phyloP scores from a whole-genome alignment of 345 rosid genomes.

The Bruguiera sexangula region DNA sequence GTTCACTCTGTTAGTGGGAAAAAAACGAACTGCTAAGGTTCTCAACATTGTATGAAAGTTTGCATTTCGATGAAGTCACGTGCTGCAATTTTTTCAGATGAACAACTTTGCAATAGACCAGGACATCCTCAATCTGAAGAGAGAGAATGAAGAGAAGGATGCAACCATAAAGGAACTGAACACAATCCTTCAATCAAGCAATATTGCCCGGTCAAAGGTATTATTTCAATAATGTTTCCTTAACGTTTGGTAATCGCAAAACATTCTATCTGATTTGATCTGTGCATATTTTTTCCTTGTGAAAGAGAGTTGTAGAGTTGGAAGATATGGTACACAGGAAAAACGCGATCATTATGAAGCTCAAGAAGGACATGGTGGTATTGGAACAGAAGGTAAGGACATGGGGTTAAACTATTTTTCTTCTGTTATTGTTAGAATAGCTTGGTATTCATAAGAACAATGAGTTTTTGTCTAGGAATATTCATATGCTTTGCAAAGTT shows the following conservation, averaged over 20 bases:
- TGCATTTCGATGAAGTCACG: constrained; percentile 5
- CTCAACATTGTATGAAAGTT: not conserved
- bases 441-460: not conserved
- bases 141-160: constrained; percentile 81
- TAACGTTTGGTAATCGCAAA: not conserved
- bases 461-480: not conserved
- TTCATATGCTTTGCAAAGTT: not conserved
- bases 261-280: not conserved
- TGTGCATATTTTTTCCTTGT: not conserved
- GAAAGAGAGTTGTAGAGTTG: constrained; percentile 71
- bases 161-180: constrained; percentile 70
- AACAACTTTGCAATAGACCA: constrained; percentile 57
- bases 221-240: not conserved
- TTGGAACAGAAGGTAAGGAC: constrained; percentile 78
- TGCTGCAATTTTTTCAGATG: constrained; percentile 37
- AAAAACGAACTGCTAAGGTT: not conserved
- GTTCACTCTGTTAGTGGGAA: not conserved
- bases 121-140: constrained; percentile 62
- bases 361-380: constrained; percentile 62
- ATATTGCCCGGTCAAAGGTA: constrained; percentile 66
- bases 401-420: not conserved
- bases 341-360: constrained; percentile 61
- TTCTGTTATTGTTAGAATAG: not conserved
- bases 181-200: constrained; percentile 47
- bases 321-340: constrained; percentile 75